Evolutionary conservation across 2,329 filamentous ascomycete genomes (phyloP).

Genomic region (Fusarium marasasianum): DNA sequence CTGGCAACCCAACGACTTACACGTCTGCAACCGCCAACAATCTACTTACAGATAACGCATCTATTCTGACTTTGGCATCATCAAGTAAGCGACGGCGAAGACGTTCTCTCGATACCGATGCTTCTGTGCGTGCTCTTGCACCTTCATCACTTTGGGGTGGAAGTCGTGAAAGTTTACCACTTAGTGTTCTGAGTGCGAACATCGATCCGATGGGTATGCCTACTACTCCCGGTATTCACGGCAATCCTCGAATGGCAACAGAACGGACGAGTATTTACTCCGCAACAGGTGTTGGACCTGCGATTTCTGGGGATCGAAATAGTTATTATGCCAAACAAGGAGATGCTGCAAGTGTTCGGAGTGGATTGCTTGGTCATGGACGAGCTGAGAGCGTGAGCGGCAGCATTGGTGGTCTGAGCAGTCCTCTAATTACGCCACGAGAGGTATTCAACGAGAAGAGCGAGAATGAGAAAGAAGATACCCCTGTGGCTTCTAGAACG

Average conservation of each 20-base stretch:
- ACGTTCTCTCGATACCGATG: conserved; percentile 85
- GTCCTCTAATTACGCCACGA: conserved; percentile 69
- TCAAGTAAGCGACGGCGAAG: conserved; percentile 81
- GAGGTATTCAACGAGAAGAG: conserved; percentile 53
- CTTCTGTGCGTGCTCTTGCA: conserved; percentile 84
- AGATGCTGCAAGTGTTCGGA: conserved; percentile 81
- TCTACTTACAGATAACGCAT: conserved; percentile 84
- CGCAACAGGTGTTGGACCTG: conserved; percentile 72
- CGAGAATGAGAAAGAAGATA: conserved; percentile 41
- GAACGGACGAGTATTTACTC: conserved; percentile 88
- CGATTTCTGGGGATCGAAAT: conserved; percentile 78
- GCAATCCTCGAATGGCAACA: conserved; percentile 54
- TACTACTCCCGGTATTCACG: conserved; percentile 62
- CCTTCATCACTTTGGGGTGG: conserved; percentile 85
- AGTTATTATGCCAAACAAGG: conserved; percentile 78
- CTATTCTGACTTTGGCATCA: conserved; percentile 84
- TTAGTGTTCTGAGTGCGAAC: conserved; percentile 80
- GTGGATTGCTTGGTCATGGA: conserved; percentile 78
- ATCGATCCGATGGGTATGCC: conserved; percentile 61
- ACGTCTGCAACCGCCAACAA: conserved; percentile 83
- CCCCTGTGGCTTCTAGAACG: conserved; percentile 23
- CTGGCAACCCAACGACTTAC: conserved; percentile 74
- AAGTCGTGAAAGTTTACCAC: conserved; percentile 79
- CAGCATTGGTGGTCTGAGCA: conserved; percentile 72
- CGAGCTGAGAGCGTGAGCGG: conserved; percentile 84